Base-by-base conservation (phyloP, 306 rosid species). In the Lithocarpus polystachyus region DNA sequence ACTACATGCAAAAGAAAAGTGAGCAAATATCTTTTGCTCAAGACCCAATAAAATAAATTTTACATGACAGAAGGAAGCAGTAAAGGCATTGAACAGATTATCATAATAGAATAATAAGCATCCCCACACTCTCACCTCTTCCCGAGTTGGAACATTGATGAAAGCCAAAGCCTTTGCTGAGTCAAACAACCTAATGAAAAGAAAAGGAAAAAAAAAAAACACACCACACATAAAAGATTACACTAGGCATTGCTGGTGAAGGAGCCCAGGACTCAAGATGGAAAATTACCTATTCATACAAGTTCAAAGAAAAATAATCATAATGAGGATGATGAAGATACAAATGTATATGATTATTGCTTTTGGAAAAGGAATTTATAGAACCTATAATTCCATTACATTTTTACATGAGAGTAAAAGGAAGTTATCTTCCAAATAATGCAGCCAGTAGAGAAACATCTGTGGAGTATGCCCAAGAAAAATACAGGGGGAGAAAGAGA, bases 91-190 rank as follows among this genome's bases (percentile, higher is more conserved):
- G 61, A 33, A 74, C 40, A 43, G 45, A 79, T 56, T 20, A 68
- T 48, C n/a, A 8, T 67, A 20, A 79, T 29, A 64, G 67, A 71
- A 35, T 68, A 53, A 40, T 59, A 72, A n/a, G 29, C 24, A 57
- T 61, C 28, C 17, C 54, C 20, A n/a, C 13, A 75, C 51, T 80
- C 81, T 73, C 76, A 93, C 97, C 92, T 89, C 91, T 60, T 89
- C 88, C 2, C 86, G 88, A 72, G 89, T 81, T 68, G 94, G 96
- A 85, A 93, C 89, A 61, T 91, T 91, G 72, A 83, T 76, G 79
- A 93, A 93, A 70, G 94, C 97, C 89, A 93, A 87, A 74, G 97
- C 96, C 86, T 90, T 93, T 73, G 97, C 92, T 1, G 97, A 93
- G 88, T 93, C 97, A 81, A 89, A 90, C 82, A 93, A 62, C 87